Percentiles rank a stretch among this genome's conserved stretches.
Conservation (phyloP, 140 eudicot genomes). For the Oenanthe javanica region DNA sequence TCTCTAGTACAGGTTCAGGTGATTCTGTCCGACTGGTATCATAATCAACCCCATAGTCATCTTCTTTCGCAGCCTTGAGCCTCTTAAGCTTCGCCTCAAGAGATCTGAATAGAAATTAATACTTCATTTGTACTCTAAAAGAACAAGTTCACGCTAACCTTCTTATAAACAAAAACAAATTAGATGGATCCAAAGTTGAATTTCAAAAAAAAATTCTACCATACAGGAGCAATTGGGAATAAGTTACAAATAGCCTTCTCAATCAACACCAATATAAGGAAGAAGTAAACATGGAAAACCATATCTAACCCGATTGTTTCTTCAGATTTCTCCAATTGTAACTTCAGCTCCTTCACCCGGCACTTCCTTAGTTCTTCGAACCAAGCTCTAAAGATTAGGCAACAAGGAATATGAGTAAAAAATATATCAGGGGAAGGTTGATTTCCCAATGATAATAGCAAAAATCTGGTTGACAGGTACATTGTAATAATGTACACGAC, state of each 20-base stretch:
- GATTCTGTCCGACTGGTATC: constrained; percentile 50
- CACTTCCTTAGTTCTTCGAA: constrained; percentile 69
- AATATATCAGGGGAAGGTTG: not conserved
- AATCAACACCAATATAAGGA: not conserved
- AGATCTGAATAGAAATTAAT: constrained; percentile 38
- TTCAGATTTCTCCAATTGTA: constrained; percentile 63
- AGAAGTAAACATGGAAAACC: not conserved
- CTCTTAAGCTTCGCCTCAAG: constrained; percentile 59
- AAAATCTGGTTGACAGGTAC: not conserved
- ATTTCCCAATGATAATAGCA: not conserved
- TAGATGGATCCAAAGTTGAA: not conserved
- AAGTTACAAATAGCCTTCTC: not conserved
- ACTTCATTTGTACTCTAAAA: not conserved
- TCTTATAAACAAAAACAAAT: not conserved
- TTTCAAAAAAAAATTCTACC: not conserved
- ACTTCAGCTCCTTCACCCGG: constrained; percentile 65
- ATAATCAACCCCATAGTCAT: constrained; percentile 25
- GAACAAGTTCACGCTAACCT: not conserved
- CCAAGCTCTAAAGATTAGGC: constrained; percentile 56
- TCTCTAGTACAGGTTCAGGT: constrained; percentile 31
- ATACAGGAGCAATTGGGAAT: not conserved
- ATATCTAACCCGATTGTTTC: constrained; percentile 66
- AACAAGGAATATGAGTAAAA: constrained; percentile 7
- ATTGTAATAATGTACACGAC: not conserved
- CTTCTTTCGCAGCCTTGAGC: constrained; percentile 36